These are phyloP conservation scores for Eremothecium sinecaudum DNA, from an alignment of 1,139 yeast species.

Conservation along the genomic window DNA sequence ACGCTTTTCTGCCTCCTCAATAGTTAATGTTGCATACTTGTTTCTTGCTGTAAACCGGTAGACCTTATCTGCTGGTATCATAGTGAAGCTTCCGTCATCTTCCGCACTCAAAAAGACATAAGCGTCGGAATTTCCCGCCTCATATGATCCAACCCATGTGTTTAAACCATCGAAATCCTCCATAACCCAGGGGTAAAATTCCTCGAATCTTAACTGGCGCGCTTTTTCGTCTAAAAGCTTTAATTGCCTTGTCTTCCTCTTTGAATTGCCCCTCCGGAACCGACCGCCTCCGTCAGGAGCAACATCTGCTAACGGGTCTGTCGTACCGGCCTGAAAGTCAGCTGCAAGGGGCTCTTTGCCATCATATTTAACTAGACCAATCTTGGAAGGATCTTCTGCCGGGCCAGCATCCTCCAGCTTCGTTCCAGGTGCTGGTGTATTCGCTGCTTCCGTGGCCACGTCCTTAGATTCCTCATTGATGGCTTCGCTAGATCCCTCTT, in stretches of 20 bases:
- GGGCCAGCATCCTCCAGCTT: conserved; percentile 29
- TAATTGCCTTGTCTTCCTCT: conserved; percentile 78
- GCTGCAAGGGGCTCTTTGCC: conserved; percentile 28
- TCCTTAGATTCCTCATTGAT: neutral
- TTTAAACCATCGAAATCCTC: conserved; percentile 92
- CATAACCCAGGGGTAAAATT: conserved; percentile 94
- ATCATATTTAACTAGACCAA: conserved; percentile 32
- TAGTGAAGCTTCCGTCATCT: conserved; percentile 69
- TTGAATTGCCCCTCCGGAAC: conserved; percentile 54
- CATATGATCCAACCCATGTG: conserved; percentile 93
- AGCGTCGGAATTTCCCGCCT: conserved; percentile 84
- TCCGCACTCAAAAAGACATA: conserved; percentile 82
- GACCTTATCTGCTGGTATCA: conserved; percentile 92
- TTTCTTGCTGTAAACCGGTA: conserved; percentile 90
- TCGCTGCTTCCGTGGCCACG: conserved; percentile 4
- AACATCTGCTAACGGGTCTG: conserved; percentile 44
- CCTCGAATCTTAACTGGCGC: conserved; percentile 80
- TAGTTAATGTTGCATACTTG: conserved; percentile 82
- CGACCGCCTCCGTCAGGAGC: conserved; percentile 95
- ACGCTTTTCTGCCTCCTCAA: conserved; percentile 93
- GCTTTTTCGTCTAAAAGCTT: conserved; percentile 72
- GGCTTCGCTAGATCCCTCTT: conserved; percentile 3
- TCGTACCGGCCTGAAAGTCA: conserved; percentile 23
- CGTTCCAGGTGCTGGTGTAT: conserved; percentile 11
- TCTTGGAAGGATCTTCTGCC: conserved; percentile 32